Evolutionary conservation across 805 yeast species (phyloP).

Genomic region (Lipomyces sp.): DNA sequence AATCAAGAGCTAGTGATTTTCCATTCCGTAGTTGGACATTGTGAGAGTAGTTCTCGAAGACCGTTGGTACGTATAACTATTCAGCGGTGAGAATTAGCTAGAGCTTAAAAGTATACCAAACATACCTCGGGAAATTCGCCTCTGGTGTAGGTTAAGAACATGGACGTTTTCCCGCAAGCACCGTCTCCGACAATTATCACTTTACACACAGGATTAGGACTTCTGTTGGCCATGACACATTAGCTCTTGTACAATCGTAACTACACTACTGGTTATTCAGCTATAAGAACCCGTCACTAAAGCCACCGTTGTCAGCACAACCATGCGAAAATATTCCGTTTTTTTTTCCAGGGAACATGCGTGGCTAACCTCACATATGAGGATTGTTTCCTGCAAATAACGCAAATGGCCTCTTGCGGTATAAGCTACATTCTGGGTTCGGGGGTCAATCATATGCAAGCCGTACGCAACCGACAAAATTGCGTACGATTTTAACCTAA

Average conservation of each 20-base stretch:
- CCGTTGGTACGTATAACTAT: slow-evolving; percentile 72
- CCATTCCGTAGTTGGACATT: slow-evolving; percentile 55
- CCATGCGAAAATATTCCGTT: neutral
- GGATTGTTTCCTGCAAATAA: neutral
- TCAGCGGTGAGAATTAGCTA: neutral
- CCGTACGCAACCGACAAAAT: neutral
- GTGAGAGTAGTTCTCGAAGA: slow-evolving; percentile 77
- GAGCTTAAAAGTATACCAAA: neutral
- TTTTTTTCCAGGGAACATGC: neutral
- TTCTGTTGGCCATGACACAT: slow-evolving; percentile 5
- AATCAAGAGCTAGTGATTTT: slow-evolving; percentile 65
- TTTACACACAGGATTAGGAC: slow-evolving; percentile 53
- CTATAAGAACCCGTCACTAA: neutral
- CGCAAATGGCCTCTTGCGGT: too few species aligned
- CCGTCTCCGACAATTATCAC: slow-evolving; percentile 88
- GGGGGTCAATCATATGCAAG: neutral
- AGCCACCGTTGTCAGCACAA: neutral
- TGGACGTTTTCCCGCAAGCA: slow-evolving; percentile 87
- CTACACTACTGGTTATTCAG: too few species aligned
- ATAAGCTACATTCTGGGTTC: too few species aligned
- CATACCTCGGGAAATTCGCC: slow-evolving; percentile 64
- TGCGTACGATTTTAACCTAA: too few species aligned
- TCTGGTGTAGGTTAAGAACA: slow-evolving; percentile 67
- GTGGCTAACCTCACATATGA: neutral
- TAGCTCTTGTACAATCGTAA: too few species aligned